These are phyloP conservation scores for Boletus subparvulus DNA, from an alignment of 768 basidiomycete species.

Conservation along the genomic window DNA sequence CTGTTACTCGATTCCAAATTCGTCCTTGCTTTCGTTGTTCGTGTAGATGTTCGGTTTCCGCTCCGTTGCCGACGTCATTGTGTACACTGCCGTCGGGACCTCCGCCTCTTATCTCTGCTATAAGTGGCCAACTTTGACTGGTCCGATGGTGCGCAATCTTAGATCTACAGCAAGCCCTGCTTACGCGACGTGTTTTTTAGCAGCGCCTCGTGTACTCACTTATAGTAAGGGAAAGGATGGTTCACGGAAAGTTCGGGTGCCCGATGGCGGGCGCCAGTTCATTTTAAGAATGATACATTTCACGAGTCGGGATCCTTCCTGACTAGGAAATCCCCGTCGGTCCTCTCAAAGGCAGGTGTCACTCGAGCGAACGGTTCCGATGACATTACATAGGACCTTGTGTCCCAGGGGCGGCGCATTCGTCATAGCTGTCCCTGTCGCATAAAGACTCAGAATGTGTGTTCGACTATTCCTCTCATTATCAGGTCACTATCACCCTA, in stretches of 20 bases:
- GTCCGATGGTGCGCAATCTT: not conserved
- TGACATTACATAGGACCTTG: not conserved
- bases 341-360: conserved; percentile 19
- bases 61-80: not conserved
- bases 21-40: not conserved
- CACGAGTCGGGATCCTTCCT: not conserved
- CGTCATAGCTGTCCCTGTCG: not conserved
- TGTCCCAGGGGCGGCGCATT: not conserved
- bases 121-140: not conserved
- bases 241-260: not conserved
- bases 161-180: conserved; percentile 24
- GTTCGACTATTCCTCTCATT: not conserved
- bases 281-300: conserved; percentile 1
- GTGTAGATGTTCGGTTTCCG: not conserved
- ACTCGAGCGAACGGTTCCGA: conserved; percentile 6
- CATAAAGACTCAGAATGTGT: conserved; percentile 16
- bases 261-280: conserved; percentile 7
- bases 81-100: not conserved
- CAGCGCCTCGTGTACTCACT: not conserved
- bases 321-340: not conserved
- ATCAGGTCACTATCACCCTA: not conserved
- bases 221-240: not conserved
- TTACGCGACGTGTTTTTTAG: not conserved
- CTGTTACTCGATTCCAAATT: too few species aligned
- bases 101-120: not conserved